Base-by-base conservation (phyloP, 2,329 filamentous ascomycete genomes). In the Pseudogymnoascus sp. region DNA sequence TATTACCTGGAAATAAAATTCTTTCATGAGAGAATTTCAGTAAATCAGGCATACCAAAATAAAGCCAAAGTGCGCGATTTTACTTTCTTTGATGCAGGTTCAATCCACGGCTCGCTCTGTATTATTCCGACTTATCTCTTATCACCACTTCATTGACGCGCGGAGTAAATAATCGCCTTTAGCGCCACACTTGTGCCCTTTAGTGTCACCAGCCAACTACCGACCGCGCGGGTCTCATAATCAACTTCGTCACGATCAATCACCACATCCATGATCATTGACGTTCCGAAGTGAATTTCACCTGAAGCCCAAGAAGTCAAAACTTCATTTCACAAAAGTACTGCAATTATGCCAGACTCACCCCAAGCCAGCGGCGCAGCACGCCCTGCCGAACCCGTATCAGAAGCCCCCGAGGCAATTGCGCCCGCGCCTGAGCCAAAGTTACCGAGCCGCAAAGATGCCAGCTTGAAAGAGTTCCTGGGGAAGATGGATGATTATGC, bases 401-500 rank as follows among this genome's bases (percentile, higher is more conserved):
- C 57, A 37, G 57, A 58, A 30, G 57, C 57, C 7, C n/a, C 57
- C n/a, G 57, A 58, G 57, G 35, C 37, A 15, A 58, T 82, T 57
- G 77, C 76, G 39, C 73, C 80, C 8, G 73, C 75, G 5, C 74
- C 80, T 5, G 87, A 89, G 62, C 75, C 85, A 39, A 84, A 83
- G 70, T 78, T 90, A 65, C 86, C 89, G 1, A 87, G 87, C 59
- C 90, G 91, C 73, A 97, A 97, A 76, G 94, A 99, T 76, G 87
- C 88, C 18, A 96, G 89, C 38, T 77, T 99, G 66, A 89, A 92
- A 71, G 93, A 97, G 75, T 97, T 99, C 71, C 75, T 99, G 15
- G 83, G 83, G 66, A 97, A 96, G 80, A 97, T 99, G 88, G 94
- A 99, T 72, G 94, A 99, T 70, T 97, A 94, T 75, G 91, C 94